Base-by-base conservation (phyloP, 352 stramenopile genomes). In the Phytopythium mirpurense region DNA sequence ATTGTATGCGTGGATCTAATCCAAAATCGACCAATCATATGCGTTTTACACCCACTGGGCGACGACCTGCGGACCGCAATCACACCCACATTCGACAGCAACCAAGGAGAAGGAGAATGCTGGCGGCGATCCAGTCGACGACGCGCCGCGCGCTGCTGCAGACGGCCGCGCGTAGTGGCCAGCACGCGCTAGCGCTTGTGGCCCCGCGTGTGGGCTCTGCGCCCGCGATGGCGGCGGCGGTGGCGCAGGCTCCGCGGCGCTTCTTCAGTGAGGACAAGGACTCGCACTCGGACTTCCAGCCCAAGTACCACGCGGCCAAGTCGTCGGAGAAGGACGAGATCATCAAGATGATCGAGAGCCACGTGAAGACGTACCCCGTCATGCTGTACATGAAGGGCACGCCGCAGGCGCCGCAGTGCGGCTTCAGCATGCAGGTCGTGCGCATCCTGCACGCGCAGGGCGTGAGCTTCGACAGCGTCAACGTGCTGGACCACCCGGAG, bases 301-400 rank as follows among this genome's bases (percentile, higher is more conserved):
- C 88, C 27, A 76, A 95, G 65, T 91, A 82, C 58, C 83, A 95
- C 66, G 84, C 84, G 24, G 82, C 80, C 54, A 78, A 81, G 63
- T 93, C 85, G n/a, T 82, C 62, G 41, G 81, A 95, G 63, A 88
- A 88, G 67, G 82, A 95, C 52, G 85, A 93, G 59, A 86, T 96
- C 59, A 64, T 93, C 57, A 90, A 90, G 60, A 91, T 95, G 77
- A 96, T 96, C 62, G 77, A 94, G 42, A 93, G 70, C 64, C 83
- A 93, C 62, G 83, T 96, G 32, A 90, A 94, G 62, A 85, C 74
- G 57, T 88, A 98, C 75, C 86, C 74, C 7, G 70, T 99, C 31
- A 98, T 99, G 95, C 81, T 99, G 0, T 99, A 99, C 84, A 99
- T 99, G 97, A 99, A 99, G 75, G 97, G 97, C 52, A 99, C 96